Evolutionary conservation across 106 monocot species (phyloP), one percentile per base, ranked within the genome.

Genomic region (Allium cepa): DNA sequence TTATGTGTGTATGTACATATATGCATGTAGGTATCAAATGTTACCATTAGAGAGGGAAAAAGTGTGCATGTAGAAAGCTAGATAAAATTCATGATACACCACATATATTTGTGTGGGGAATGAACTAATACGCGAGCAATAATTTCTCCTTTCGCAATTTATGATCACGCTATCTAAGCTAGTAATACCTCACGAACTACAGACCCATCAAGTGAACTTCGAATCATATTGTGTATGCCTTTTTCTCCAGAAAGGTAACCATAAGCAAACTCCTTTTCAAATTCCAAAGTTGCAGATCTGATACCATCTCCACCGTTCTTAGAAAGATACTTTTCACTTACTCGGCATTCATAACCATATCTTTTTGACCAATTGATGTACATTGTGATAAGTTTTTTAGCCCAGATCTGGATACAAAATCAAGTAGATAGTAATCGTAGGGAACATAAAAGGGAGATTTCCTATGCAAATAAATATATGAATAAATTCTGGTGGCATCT

Each of bases 171-270:
- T 4, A 36, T 36, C 36, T 36, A 36, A 1, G 36, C 36, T 36
- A 36, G 36, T 36, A 74, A 56, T 62, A 89, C 89, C 93, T 87
- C 81, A 71, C 65, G 76, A 71, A 69, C 22, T 53, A 63, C 65
- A 52, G 83, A 84, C 63, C 58, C 75, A 77, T 85, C 78, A 47
- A 74, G 67, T 48, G 81, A 80, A 65, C 64, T 66, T 11, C 76
- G 69, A 50, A 87, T 73, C 86, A 89, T 82, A 58, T 70, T 72
- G 62, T 94, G 93, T 17, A 64, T 47, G 45, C 93, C 93, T 73
- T 59, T 79, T 74, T 94, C 93, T 63, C 93, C 93, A 63, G 74
- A 82, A 63, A 94, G 89, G 81, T 78, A 82, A 9, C 93, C 93
- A 79, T 84, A 94, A 69, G 80, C 74, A 59, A 74, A 89, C 73